Base-by-base conservation (phyloP, 306 rosid genomes). In the Rosa lucieae region DNA sequence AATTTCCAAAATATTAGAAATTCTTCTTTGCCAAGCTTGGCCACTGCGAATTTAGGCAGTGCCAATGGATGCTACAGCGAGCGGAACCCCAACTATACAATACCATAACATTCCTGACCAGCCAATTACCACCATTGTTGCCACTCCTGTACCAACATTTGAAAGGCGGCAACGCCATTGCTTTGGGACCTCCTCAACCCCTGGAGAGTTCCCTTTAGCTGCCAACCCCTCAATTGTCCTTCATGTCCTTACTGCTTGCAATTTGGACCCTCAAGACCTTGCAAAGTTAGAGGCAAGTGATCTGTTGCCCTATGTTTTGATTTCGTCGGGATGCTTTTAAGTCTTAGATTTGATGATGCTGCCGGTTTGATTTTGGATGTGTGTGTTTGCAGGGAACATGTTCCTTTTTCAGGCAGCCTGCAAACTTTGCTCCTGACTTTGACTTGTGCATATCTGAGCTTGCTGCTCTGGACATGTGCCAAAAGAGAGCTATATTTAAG, bases 11-110 rank as follows among this genome's bases (percentile, higher is more conserved):
- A 79, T 82, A 74, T 82, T 88, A 87, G 89, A 85, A 78, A 81
- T 81, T 80, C 77, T 79, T 84, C 67, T 77, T 85, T 77, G 87
- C 87, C 80, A 86, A 84, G 84, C 78, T 89, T 82, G 94, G 94
- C 91, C 92, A 89, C 98, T 94, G 98, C 92, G 46, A 85, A 80
- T 42, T 49, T 72, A 49, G 53, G 97, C 97, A 92, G 97, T 92
- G 97, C 97, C 97, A 93, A 94, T 95, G 98, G 99, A 95, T 59
- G 98, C 97, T 83, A 88, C 99, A 67, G 87, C 97, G 3, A 89
- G 97, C 78, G 93, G 97, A 85, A 91, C 93, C 87, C 92, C 95
- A 55, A 79, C 94, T 37, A 82, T 95, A 63, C 95, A 94, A 86
- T 92, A 86, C 87, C 93, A 86, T 88, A 90, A 88, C 91, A 90